Evolutionary conservation across 2,329 filamentous ascomycete species (phyloP).

Genomic region (Neofusicoccum parvum): DNA sequence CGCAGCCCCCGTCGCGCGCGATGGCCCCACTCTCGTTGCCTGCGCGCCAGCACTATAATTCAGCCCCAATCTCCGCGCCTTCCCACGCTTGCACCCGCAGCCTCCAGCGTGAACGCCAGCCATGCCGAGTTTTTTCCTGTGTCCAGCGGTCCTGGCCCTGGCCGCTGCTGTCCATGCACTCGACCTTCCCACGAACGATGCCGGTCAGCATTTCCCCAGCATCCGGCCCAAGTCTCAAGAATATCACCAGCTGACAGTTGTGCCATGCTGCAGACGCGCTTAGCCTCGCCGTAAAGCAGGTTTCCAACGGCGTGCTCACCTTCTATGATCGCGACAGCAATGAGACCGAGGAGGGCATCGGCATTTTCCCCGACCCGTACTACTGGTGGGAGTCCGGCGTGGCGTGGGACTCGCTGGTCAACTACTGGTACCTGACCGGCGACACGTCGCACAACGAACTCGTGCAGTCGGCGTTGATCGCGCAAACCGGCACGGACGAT

Average conservation of each 20-base stretch:
- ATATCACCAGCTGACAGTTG: not conserved
- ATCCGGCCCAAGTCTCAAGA: not conserved
- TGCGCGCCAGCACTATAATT: not conserved
- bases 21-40: not conserved
- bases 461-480: slow-evolving; percentile 46
- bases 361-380: slow-evolving; percentile 47
- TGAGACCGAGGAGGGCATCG: slow-evolving; percentile 47
- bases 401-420: slow-evolving; percentile 42
- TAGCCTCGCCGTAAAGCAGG: not conserved
- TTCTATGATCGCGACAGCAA: not conserved
- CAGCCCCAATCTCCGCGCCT: not conserved
- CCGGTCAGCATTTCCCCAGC: not conserved
- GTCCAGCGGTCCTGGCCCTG: not conserved
- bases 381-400: slow-evolving; percentile 53
- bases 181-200: not conserved
- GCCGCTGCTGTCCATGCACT: not conserved
- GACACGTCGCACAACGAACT: slow-evolving; percentile 47
- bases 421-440: slow-evolving; percentile 51
- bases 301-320: not conserved
- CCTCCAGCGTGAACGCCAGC: not conserved
- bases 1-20: not conserved
- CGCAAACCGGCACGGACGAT: slow-evolving; percentile 44
- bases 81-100: not conserved
- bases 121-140: not conserved
- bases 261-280: not conserved